phyloP scores from a whole-genome alignment of 345 rosid genomes.

The Capsella bursapastoris region DNA sequence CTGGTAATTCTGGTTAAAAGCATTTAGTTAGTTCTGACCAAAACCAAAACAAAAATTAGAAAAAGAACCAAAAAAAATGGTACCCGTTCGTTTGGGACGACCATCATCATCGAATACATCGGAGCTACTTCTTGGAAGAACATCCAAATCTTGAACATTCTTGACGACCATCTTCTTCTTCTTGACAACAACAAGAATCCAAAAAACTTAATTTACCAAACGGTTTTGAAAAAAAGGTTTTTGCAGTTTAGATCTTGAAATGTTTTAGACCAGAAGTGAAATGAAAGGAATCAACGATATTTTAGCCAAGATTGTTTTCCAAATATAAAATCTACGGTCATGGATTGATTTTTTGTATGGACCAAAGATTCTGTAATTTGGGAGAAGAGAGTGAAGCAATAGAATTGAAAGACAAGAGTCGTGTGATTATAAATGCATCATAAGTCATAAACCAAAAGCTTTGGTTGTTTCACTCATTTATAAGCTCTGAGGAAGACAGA shows the following conservation, averaged over 20 bases:
- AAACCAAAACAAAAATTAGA: background rate
- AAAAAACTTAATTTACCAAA: background rate
- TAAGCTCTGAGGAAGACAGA: conserved; percentile 23
- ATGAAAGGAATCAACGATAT: conserved; percentile 5
- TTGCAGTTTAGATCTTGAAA: conserved; percentile 24
- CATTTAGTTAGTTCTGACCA: background rate
- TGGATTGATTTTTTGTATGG: conserved; percentile 9
- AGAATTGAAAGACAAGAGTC: background rate
- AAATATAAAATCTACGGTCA: conserved; percentile 25
- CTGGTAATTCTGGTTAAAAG: background rate
- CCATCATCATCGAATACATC: conserved; percentile 43
- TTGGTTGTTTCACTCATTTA: background rate
- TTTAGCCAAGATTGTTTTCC: background rate
- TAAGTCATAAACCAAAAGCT: conserved; percentile 21
- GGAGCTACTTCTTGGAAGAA: conserved; percentile 36
- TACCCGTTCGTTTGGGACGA: conserved; percentile 46
- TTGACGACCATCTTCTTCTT: conserved; percentile 32
- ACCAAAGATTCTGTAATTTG: conserved; percentile 12
- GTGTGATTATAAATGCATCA: background rate
- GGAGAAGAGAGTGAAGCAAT: conserved; percentile 9
- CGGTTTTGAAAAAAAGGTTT: background rate
- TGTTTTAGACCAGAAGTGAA: background rate
- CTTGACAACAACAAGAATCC: conserved; percentile 1
- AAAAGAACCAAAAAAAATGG: background rate
- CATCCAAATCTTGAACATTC: conserved; percentile 33